These are phyloP conservation scores for Alternaria tenuissima DNA, from an alignment of 2,329 filamentous ascomycete genomes.

Conservation along the genomic window DNA sequence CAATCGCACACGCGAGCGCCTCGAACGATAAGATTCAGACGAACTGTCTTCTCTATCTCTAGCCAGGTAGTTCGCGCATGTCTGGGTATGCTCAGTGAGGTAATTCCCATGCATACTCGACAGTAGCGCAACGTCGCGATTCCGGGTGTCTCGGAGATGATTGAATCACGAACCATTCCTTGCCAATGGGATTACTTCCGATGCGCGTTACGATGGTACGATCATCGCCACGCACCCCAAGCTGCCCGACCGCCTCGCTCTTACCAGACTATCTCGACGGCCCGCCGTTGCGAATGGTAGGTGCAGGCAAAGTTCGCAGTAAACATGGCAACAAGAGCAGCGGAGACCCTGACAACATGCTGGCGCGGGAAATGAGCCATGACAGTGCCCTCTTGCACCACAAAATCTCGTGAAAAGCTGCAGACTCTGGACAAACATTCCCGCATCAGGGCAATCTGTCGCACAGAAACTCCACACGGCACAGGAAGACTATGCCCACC, in stretches of 20 bases:
- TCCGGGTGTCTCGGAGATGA: constrained; percentile 4
- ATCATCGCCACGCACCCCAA: constrained; percentile 6
- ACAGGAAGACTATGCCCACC: constrained; percentile 16
- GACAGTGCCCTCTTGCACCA: background rate
- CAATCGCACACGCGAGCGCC: background rate
- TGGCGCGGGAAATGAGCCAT: background rate
- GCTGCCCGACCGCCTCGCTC: constrained; percentile 4
- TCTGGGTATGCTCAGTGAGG: background rate
- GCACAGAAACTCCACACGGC: constrained; percentile 13
- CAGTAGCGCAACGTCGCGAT: constrained; percentile 4
- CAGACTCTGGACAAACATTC: constrained; percentile 13
- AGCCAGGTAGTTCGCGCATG: background rate
- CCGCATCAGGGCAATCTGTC: constrained; percentile 16
- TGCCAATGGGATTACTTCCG: constrained; percentile 15
- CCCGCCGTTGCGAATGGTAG: constrained; percentile 12
- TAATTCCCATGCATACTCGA: background rate
- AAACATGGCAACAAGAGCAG: constrained; percentile 11
- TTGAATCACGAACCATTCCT: background rate
- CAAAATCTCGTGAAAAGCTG: constrained; percentile 4
- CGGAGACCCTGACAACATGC: constrained; percentile 7
- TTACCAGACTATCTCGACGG: constrained; percentile 6
- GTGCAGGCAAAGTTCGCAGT: constrained; percentile 4
- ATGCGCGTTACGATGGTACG: constrained; percentile 11
- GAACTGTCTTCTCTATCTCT: background rate
- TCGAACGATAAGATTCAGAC: background rate